Percentiles rank a stretch among this genome's conserved stretches.
These are phyloP conservation scores for Stagonosporopsis cucurbitacearum DNA, from an alignment of 2,329 filamentous ascomycete species.

Conservation along the genomic window DNA sequence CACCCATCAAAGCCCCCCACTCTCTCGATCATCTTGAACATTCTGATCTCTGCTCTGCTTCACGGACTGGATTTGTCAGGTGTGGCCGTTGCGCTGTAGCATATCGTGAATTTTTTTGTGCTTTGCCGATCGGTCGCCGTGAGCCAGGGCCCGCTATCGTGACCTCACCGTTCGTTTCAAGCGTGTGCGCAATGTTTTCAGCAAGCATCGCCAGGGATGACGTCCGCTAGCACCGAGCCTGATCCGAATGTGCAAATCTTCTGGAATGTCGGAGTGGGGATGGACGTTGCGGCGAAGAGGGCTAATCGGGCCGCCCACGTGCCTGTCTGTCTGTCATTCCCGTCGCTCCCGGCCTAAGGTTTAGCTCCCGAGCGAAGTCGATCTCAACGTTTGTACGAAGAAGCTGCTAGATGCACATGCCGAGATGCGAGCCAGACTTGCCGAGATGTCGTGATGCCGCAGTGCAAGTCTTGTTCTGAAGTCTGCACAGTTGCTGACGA, in stretches of 20 bases:
- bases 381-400: constrained; percentile 5
- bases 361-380: constrained; percentile 14
- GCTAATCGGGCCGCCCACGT: constrained; percentile 12
- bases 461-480: neutral
- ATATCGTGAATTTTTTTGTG: constrained; percentile 28
- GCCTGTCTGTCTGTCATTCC: constrained; percentile 5
- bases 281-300: constrained; percentile 3
- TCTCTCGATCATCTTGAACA: constrained; percentile 3
- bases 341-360: constrained; percentile 4
- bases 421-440: neutral
- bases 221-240: constrained; percentile 13
- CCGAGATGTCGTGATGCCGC: neutral
- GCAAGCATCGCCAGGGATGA: constrained; percentile 1
- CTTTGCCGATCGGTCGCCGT: constrained; percentile 35
- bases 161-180: constrained; percentile 16
- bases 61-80: constrained; percentile 30
- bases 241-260: constrained; percentile 9
- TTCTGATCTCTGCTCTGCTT: constrained; percentile 1
- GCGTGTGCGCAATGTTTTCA: neutral
- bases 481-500: neutral
- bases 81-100: constrained; percentile 17
- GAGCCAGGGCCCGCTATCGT: constrained; percentile 24
- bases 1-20: neutral
- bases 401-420: neutral
- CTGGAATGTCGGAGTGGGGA: constrained; percentile 6